Evolutionary conservation across 371 early-diverging fungal species (phyloP).

Genomic region (Thermomucor indicae-seudaticae): DNA sequence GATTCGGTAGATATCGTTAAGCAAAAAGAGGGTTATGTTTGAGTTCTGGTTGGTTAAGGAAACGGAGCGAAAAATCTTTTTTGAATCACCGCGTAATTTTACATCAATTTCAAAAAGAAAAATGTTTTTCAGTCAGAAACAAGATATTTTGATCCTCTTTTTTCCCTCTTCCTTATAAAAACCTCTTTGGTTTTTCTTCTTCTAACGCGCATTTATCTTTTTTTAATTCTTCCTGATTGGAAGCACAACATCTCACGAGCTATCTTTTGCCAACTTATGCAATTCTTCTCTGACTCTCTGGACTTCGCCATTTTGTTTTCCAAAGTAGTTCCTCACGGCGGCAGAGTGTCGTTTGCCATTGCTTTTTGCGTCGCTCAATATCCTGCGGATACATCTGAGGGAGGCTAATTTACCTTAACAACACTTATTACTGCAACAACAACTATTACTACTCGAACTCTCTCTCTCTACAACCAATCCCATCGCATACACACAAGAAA

Average conservation of each 20-base stretch:
- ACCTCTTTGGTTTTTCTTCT: too few relatives aligned
- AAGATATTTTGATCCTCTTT: too few relatives aligned
- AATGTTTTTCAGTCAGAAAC: too few relatives aligned
- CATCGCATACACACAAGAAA: not conserved
- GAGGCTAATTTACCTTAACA: slow-evolving; percentile 28
- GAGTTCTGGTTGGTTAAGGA: too few relatives aligned
- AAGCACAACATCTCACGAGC: slow-evolving; percentile 7
- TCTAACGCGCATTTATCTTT: not conserved
- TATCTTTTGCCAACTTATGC: slow-evolving; percentile 19
- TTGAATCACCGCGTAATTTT: too few relatives aligned
- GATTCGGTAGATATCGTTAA: not conserved
- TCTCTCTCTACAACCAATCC: not conserved
- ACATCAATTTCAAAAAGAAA: too few relatives aligned
- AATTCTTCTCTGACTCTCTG: slow-evolving; percentile 13
- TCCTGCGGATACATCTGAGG: slow-evolving; percentile 21
- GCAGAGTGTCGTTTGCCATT: slow-evolving; percentile 28
- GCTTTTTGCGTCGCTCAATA: slow-evolving; percentile 27
- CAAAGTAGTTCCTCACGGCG: slow-evolving; percentile 17
- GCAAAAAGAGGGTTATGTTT: not conserved
- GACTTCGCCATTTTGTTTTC: slow-evolving; percentile 20
- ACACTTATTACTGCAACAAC: not conserved
- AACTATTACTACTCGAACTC: not conserved
- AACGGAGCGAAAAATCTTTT: too few relatives aligned
- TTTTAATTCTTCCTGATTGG: slow-evolving; percentile 6
- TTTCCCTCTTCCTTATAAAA: too few relatives aligned